Conservation (phyloP, 768 basidiomycete species). For the Tulasnella sp. region DNA sequence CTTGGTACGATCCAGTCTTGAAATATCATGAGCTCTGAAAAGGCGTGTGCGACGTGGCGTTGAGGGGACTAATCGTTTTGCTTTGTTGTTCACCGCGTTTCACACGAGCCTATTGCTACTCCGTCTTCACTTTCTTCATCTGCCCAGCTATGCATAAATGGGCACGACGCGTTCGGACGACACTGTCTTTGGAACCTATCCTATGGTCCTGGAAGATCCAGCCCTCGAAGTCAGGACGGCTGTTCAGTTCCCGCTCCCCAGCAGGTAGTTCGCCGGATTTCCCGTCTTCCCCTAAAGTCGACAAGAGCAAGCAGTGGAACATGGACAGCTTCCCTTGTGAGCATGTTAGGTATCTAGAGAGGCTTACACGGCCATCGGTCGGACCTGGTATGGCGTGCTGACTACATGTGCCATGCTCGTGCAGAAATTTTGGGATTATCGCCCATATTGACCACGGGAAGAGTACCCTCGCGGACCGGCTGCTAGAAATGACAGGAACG, state of each 20-base stretch:
- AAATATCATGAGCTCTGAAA: too few relatives aligned
- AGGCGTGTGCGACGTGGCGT: too few relatives aligned
- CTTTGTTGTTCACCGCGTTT: too few relatives aligned
- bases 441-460: conserved; percentile 98
- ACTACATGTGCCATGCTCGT: conserved; percentile 30
- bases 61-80: too few relatives aligned
- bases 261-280: neutral
- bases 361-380: conserved; percentile 10
- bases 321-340: conserved; percentile 61
- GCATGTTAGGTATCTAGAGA: conserved; percentile 33
- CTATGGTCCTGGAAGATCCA: neutral
- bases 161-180: neutral
- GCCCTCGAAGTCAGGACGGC: too few relatives aligned
- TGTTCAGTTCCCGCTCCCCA: neutral
- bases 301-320: conserved; percentile 5
- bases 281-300: neutral
- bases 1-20: too few relatives aligned
- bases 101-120: too few relatives aligned
- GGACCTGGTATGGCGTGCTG: neutral
- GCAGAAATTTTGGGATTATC: conserved; percentile 83
- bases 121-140: too few relatives aligned
- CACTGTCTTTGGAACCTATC: neutral
- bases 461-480: conserved; percentile 82
- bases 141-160: neutral
- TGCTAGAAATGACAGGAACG: conserved; percentile 67